Percentiles rank a stretch among this genome's conserved stretches.
Evolutionary conservation across 1,284 basidiomycete genomes (phyloP).

Genomic region (Puccinia horiana): DNA sequence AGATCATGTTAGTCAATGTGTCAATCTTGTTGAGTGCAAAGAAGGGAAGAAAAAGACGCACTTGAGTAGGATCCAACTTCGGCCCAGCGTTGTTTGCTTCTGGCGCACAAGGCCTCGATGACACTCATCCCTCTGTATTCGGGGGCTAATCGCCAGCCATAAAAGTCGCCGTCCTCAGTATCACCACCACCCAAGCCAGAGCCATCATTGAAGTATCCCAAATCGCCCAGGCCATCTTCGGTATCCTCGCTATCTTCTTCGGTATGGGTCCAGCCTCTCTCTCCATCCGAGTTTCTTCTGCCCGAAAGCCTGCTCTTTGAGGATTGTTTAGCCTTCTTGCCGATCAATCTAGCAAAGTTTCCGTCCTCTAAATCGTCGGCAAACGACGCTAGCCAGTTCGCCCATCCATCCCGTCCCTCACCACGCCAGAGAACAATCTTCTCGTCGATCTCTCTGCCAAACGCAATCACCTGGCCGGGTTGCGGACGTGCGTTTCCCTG

Average conservation of each 20-base stretch:
- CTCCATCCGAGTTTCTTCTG: conserved; percentile 43
- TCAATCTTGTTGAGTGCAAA: neutral
- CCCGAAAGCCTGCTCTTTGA: neutral
- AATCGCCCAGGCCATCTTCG: conserved; percentile 61
- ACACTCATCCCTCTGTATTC: conserved; percentile 87
- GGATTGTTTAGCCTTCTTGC: conserved; percentile 8
- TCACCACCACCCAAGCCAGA: conserved; percentile 69
- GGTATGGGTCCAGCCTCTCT: conserved; percentile 43
- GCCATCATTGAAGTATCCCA: conserved; percentile 79
- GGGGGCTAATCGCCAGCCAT: conserved; percentile 68
- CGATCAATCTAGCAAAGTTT: conserved; percentile 61
- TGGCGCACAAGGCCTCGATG: conserved; percentile 85
- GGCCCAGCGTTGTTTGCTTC: conserved; percentile 78
- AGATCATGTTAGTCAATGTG: neutral
- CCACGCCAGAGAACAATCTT: conserved; percentile 77
- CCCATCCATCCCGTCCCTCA: conserved; percentile 90
- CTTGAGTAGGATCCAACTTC: conserved; percentile 66
- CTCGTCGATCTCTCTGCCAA: conserved; percentile 95
- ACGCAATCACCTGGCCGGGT: conserved; percentile 91
- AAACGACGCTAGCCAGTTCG: conserved; percentile 86
- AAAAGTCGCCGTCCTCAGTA: conserved; percentile 65
- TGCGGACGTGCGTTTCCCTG: conserved; percentile 43
- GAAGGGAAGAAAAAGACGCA: neutral
- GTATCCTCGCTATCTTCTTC: conserved; percentile 45
- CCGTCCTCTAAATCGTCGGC: conserved; percentile 89